Base-by-base conservation (phyloP, 805 yeast genomes). In the Candida montana region DNA sequence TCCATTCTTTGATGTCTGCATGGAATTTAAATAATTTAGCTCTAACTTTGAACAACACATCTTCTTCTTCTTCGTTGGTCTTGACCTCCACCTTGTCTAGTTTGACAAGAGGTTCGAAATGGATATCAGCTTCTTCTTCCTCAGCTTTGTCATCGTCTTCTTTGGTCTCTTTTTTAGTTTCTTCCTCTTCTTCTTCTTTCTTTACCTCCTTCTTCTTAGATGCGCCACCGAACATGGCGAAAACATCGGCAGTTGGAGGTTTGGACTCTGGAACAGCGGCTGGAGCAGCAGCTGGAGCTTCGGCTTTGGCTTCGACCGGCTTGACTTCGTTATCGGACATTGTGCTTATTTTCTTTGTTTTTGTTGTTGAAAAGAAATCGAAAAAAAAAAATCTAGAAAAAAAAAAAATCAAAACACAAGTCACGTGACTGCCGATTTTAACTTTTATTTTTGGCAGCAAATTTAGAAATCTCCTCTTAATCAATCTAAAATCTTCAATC, bases 1-100 rank as follows among this genome's bases (percentile, higher is more conserved):
- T 93, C 99, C 99, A 93, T 69, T 93, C 98, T 60, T 82, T 83
- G 40, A 81, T 57, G 46, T 88, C 95, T 33, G 80, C 75, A 57
- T 81, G 81, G 72, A 84, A 91, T 68, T 88, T 84, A 75, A 91
- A 93, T 61, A 93, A 74, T 69, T 93, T 93, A 53, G 99, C 97
- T 63, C 99, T 78, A 54, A 86, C 87, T 69, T 93, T 93, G 69
- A 68, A 81, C 48, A 82, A 58, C 19, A 79, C 85, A 44, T 84
- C 91, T 69, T 88, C 96, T 50, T 86, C 76, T 67, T 88, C 96
- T 67, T 88, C 96, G 65, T 86, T 85, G 54, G 98, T 89, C 72
- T 90, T 91, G 51, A 91, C 95, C 30, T 93, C 98, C 37, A 93
- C 97, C 67, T 87, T 85, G 68, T 90, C 96, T 55, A 93, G 79